Evolutionary conservation across 2,329 filamentous ascomycete genomes (phyloP), one percentile per base, ranked within the genome.

Genomic region (Cryphonectria radicalis): DNA sequence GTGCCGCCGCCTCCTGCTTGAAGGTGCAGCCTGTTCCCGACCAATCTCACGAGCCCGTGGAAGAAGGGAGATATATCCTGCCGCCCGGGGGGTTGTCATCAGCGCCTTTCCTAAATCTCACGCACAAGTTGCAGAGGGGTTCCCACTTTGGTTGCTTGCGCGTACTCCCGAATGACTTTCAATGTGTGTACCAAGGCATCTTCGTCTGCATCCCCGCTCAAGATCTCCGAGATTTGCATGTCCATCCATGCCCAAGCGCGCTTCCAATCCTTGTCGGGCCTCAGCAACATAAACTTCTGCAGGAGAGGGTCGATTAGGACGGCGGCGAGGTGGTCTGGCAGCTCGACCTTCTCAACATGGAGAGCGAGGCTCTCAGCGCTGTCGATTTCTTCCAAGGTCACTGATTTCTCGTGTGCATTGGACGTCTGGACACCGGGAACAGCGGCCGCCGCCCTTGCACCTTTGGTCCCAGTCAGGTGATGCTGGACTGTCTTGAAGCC

Each of bases 311-410:
- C 92, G 1, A 88, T 88, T 19, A 97, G 83, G 4, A 93, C 89
- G 6, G 94, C 92, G 57, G 94, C 89, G 1, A 97, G 84, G 80
- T 97, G 94, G 74, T 92, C 94, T 0, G 94, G 94, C 57, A 94
- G 82, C 79, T 96, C 92, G 37, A 97, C 90, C 74, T 87, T 92
- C 75, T 97, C 93, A 11, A 97, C 80, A 70, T 88, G 92, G 62
- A 88, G 87, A 7, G 94, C 90, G 72, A 97, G 91, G 66, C 89
- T 85, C 35, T 89, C 84, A 17, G 90, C 90, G 73, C 86, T 90
- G 75, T 94, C 91, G 68, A 97, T 89, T 77, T 97, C 94, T 77
- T 97, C 93, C 6, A 97, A 81, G 4, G 89, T 92, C 5, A 91
- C 82, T 0, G 90, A 90, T 55, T 67, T 73, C 64, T 93, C 91